Evolutionary conservation across 2,329 filamentous ascomycete genomes (phyloP), one percentile per base, ranked within the genome.

Genomic region (Fusarium phyllophilum): DNA sequence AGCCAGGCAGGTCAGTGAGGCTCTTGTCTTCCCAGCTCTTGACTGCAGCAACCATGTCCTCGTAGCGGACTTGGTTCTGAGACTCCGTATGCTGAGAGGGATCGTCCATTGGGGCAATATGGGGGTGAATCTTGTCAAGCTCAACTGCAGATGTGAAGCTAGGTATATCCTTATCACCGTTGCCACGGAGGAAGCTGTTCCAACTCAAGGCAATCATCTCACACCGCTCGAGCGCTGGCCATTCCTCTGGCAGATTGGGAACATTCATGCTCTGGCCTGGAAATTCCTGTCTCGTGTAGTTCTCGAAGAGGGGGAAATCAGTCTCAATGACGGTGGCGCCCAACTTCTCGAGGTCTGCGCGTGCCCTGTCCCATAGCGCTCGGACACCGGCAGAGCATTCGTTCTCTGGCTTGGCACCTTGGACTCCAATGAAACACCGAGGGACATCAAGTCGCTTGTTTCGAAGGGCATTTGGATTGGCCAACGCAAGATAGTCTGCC

Each of bases 171-270:
- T 46, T 64, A 14, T 66, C 59, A 7, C 46, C 39, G 12, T 66
- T 46, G 5, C 6, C 1, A 5, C 62, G 41, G 0, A 66, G 62
- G 14, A 66, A 66, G 20, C 45, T 18, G 2, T 66, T 49, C 62
- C 62, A 66, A 3, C 45, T 54, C 15, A 64, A 17, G 1, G 62
- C 46, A 3, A 66, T 66, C 59, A 66, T 66, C 6, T 66, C 62
- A 6, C 62, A 66, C 1, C 62, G 29, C 4, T 66, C 62, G 1
- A 20, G 34, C 0, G 33, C 45, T 5, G 46, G n/a, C 62, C 62
- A 66, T 2, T 41, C 17, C 3, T 20, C 11, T 12, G 62, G 26
- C 1, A 66, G 9, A 4, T 29, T 29, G 0, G 46, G 59, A 3
- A 66, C 46, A 6, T 64, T 64, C 18, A 54, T 55, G 46, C 59